phyloP scores from a whole-genome alignment of 1,284 basidiomycete genomes.

The Stereum hirsutum region DNA sequence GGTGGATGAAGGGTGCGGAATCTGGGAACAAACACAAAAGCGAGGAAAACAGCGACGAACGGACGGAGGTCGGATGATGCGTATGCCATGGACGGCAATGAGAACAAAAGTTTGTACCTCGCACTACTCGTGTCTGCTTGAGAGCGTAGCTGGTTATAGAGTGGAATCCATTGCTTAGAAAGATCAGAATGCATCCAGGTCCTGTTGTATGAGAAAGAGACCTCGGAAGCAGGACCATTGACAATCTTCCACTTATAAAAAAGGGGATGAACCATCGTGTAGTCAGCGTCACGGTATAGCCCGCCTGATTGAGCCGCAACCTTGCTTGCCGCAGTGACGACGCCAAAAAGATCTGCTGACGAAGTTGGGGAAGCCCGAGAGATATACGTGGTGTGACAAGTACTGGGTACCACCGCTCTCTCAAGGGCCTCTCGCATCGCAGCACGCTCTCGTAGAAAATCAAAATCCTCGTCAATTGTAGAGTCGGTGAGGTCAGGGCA shows the following conservation, averaged over 20 bases:
- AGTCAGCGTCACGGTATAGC: too few species aligned
- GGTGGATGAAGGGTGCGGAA: not conserved
- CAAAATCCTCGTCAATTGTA: not conserved
- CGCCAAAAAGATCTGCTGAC: not conserved
- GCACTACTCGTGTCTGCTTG: not conserved
- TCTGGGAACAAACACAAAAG: not conserved
- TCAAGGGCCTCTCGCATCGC: constrained; percentile 7
- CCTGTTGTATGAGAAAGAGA: constrained; percentile 3
- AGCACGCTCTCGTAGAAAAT: constrained; percentile 8
- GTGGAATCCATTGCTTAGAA: constrained; percentile 4
- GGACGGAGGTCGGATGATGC: not conserved
- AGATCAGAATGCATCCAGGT: constrained; percentile 6
- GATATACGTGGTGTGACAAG: not conserved
- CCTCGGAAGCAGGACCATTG: not conserved
- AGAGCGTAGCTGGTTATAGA: constrained; percentile 3
- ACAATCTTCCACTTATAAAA: too few species aligned
- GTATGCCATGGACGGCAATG: constrained; percentile 4
- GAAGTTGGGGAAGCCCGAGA: not conserved
- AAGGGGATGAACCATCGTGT: too few species aligned
- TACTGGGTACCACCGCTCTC: constrained; percentile 2
- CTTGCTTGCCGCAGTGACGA: not conserved
- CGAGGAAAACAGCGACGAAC: not conserved
- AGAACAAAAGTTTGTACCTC: constrained; percentile 1
- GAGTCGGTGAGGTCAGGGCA: not conserved
- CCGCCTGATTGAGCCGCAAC: too few species aligned